Conservation (phyloP, 1,139 yeast genomes). For the Saccharomycopsis hybrid region DNA sequence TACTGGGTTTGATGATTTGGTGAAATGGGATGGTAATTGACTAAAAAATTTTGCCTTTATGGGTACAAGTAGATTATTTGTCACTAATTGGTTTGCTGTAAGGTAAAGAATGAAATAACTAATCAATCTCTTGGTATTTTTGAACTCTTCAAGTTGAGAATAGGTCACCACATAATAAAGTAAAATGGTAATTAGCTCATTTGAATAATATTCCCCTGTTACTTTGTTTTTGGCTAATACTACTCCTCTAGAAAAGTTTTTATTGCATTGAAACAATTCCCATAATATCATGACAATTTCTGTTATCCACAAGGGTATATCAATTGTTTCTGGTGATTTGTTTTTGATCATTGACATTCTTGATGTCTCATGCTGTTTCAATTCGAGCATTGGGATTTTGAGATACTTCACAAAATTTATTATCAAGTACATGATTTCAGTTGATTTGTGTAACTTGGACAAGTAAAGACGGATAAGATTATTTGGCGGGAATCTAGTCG, state of each 20-base stretch:
- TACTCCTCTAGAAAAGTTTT: slow-evolving; percentile 41
- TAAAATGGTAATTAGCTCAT: slow-evolving; percentile 49
- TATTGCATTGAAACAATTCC: slow-evolving; percentile 75
- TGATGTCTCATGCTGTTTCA: background rate
- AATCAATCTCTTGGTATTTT: slow-evolving; percentile 50
- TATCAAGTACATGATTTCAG: slow-evolving; percentile 44
- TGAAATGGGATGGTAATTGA: slow-evolving; percentile 21
- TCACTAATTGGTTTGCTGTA: slow-evolving; percentile 42
- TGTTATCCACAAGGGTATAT: slow-evolving; percentile 44
- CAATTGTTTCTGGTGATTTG: slow-evolving; percentile 24
- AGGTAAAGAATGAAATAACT: slow-evolving; percentile 56
- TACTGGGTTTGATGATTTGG: slow-evolving; percentile 31
- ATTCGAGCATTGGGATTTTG: slow-evolving; percentile 35
- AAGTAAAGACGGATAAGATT: slow-evolving; percentile 48
- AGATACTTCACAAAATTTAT: slow-evolving; percentile 42
- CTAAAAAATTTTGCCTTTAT: slow-evolving; percentile 42
- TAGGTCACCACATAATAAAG: slow-evolving; percentile 53
- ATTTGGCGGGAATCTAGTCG: slow-evolving; percentile 5
- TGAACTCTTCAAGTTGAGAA: slow-evolving; percentile 35
- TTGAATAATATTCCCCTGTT: slow-evolving; percentile 30
- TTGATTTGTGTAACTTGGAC: slow-evolving; percentile 47
- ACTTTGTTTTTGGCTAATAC: slow-evolving; percentile 30
- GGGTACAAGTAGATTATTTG: slow-evolving; percentile 39
- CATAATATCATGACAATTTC: slow-evolving; percentile 61
- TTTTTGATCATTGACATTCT: slow-evolving; percentile 23